Conservation (phyloP, 129 eudicot species). For the Artemisia tridentata region DNA sequence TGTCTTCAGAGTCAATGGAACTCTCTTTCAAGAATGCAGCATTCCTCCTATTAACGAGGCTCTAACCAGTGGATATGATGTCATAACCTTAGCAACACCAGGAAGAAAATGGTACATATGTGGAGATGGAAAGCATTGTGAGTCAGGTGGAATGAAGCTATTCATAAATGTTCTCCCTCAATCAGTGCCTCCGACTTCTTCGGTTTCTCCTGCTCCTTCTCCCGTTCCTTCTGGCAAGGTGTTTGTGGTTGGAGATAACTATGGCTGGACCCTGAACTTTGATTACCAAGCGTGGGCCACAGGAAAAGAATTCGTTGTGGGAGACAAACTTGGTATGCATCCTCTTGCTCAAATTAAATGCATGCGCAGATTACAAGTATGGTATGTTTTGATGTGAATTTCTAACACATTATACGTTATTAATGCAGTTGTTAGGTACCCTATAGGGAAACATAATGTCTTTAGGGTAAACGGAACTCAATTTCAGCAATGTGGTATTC, state of each 20-base stretch:
- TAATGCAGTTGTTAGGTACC: not conserved
- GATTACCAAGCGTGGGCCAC: slow-evolving; percentile 35
- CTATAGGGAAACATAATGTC: not conserved
- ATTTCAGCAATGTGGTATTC: not conserved
- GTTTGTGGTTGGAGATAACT: slow-evolving; percentile 20
- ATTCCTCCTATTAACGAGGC: not conserved
- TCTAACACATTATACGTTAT: not conserved
- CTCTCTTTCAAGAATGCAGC: not conserved
- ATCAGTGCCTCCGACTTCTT: not conserved
- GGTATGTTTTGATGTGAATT: not conserved
- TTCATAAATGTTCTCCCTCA: not conserved
- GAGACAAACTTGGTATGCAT: slow-evolving; percentile 30
- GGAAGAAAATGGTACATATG: too few relatives aligned
- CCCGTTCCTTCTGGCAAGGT: not conserved
- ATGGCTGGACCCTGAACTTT: slow-evolving; percentile 27
- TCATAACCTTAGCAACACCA: too few relatives aligned
- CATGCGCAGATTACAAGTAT: not conserved
- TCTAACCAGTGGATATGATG: too few relatives aligned
- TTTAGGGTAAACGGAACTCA: not conserved
- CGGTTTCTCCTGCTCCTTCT: not conserved
- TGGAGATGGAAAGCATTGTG: too few relatives aligned
- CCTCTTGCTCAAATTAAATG: not conserved
- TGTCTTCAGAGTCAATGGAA: slow-evolving; percentile 1
- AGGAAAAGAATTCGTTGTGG: slow-evolving; percentile 25
- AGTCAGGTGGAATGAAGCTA: too few relatives aligned